Conservation (phyloP, 192 early-diverging fungal species). For the Glomus cerebriforme region DNA sequence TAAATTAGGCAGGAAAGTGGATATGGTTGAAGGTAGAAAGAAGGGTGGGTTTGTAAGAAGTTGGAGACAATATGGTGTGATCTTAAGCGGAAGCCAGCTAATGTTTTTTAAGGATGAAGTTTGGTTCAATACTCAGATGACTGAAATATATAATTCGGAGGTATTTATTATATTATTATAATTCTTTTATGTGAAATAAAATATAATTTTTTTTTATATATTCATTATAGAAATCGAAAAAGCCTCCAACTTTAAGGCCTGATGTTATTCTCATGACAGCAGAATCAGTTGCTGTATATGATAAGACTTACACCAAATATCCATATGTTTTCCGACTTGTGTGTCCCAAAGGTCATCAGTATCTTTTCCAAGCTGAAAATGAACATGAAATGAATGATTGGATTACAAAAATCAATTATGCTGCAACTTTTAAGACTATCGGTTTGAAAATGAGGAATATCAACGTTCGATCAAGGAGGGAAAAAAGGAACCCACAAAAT, state of each 20-base stretch:
- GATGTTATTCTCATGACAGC: conserved; percentile 43
- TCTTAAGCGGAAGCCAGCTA: conserved; percentile 75
- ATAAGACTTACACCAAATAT: conserved; percentile 72
- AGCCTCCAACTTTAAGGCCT: conserved; percentile 28
- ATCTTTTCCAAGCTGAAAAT: conserved; percentile 66
- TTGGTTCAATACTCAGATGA: conserved; percentile 51
- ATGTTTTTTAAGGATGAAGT: conserved; percentile 67
- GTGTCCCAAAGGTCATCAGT: conserved; percentile 69
- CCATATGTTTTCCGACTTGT: conserved; percentile 74
- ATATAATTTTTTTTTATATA: not conserved
- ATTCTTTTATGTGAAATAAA: not conserved
- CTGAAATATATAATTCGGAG: not conserved
- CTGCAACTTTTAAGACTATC: conserved; percentile 69
- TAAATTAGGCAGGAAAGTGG: conserved; percentile 71
- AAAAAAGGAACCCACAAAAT: not conserved
- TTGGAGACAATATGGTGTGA: conserved; percentile 75
- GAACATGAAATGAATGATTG: conserved; percentile 77
- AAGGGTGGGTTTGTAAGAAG: conserved; percentile 58
- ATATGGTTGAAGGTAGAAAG: conserved; percentile 65
- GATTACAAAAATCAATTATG: conserved; percentile 82
- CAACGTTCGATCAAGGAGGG: not conserved
- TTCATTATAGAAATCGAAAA: conserved; percentile 25
- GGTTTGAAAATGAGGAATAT: conserved; percentile 41
- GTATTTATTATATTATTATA: not conserved
- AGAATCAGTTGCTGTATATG: conserved; percentile 69